Evolutionary conservation across 2,329 filamentous ascomycete species (phyloP).

Genomic region (Arthrobotrys conoides): DNA sequence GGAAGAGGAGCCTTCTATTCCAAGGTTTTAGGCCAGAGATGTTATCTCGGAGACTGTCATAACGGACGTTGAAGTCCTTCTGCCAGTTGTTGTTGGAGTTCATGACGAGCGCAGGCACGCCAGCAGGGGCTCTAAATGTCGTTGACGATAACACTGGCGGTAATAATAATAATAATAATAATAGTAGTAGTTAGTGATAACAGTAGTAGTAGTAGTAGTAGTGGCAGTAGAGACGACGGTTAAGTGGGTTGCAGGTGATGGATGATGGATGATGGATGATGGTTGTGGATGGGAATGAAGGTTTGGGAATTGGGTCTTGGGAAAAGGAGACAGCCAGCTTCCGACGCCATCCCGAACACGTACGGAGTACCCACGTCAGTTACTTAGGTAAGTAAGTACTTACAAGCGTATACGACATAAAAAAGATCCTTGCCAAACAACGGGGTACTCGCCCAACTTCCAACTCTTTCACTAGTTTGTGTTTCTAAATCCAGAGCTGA

Average conservation of each 20-base stretch:
- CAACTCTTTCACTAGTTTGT: too few species aligned
- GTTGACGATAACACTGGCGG: too few species aligned
- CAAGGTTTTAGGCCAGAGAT: slow-evolving; percentile 60
- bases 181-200: background rate
- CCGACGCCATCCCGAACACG: slow-evolving; percentile 12
- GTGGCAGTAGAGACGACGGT: background rate
- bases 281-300: background rate
- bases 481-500: slow-evolving; percentile 27
- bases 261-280: background rate
- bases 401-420: too few species aligned
- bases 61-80: slow-evolving; percentile 56
- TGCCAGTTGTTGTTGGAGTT: slow-evolving; percentile 54
- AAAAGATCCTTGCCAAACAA: background rate
- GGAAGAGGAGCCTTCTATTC: slow-evolving; percentile 57
- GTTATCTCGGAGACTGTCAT: slow-evolving; percentile 58
- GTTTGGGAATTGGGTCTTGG: background rate
- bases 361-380: background rate
- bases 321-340: background rate
- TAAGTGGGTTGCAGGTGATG: background rate
- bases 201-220: background rate
- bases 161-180: background rate
- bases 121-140: too few species aligned
- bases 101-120: slow-evolving; percentile 27
- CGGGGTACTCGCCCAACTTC: background rate
- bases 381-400: too few species aligned